phyloP scores from a whole-genome alignment of 345 rosid species.

The Eucalyptus marginata region DNA sequence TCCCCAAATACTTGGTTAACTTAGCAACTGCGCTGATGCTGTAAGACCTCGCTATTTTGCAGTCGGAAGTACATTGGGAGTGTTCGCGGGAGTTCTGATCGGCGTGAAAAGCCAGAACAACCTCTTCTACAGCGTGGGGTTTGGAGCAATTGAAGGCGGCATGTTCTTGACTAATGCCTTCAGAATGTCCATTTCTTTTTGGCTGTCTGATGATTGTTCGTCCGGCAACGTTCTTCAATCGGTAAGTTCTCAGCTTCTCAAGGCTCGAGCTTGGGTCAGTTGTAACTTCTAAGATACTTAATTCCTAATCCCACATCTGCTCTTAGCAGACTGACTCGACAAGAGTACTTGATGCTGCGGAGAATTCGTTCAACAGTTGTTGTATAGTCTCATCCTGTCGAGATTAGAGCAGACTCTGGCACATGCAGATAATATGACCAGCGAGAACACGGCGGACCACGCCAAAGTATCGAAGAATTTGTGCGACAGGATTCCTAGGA shows the following conservation, averaged over 20 bases:
- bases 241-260: neutral
- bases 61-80: constrained; percentile 18
- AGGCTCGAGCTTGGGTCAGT: neutral
- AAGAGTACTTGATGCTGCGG: constrained; percentile 72
- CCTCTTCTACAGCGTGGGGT: constrained; percentile 4
- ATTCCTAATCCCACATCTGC: neutral
- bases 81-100: constrained; percentile 2
- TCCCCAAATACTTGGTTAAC: fast-evolving
- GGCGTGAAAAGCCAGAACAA: constrained; percentile 11
- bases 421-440: neutral
- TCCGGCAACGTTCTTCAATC: neutral
- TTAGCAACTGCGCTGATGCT: neutral
- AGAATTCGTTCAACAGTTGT: neutral
- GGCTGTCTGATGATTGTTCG: neutral
- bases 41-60: neutral
- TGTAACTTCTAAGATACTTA: neutral
- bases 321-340: constrained; percentile 54
- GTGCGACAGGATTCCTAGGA: neutral
- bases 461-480: neutral
- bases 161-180: neutral
- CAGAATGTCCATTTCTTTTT: neutral
- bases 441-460: neutral
- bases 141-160: constrained; percentile 14
- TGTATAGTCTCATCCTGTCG: neutral
- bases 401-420: neutral